phyloP scores from a whole-genome alignment of 192 early-diverging fungal genomes.

The Backusella westeae region DNA sequence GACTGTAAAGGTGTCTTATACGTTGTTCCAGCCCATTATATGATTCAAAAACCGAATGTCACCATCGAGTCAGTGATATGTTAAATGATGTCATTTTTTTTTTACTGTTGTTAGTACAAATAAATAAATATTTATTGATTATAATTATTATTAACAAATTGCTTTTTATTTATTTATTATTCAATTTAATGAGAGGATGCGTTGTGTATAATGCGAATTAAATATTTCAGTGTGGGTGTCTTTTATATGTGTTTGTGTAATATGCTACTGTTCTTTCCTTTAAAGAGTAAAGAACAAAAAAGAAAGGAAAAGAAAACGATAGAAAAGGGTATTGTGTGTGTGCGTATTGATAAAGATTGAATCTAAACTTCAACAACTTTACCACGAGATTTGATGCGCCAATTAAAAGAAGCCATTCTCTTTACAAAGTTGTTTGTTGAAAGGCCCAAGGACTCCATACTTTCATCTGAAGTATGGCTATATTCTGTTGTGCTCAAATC shows the following conservation, averaged over 20 bases:
- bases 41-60: conserved; percentile 8
- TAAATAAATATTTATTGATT: neutral
- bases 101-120: neutral
- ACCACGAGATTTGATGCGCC: conserved; percentile 11
- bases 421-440: neutral
- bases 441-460: neutral
- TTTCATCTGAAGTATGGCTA: neutral
- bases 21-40: conserved; percentile 26
- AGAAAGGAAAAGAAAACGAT: neutral
- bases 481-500: neutral
- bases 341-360: neutral
- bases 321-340: neutral
- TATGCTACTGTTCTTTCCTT: neutral
- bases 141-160: neutral
- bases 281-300: neutral
- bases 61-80: conserved; percentile 21
- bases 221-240: neutral
- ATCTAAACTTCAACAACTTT: conserved; percentile 1
- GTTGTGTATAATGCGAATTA: neutral
- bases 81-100: neutral
- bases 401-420: conserved; percentile 15
- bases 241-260: neutral
- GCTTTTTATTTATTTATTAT: neutral
- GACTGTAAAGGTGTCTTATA: conserved; percentile 17
- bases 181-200: neutral